Conservation (phyloP, 345 rosid genomes). For the Toxicodendron radicans region DNA sequence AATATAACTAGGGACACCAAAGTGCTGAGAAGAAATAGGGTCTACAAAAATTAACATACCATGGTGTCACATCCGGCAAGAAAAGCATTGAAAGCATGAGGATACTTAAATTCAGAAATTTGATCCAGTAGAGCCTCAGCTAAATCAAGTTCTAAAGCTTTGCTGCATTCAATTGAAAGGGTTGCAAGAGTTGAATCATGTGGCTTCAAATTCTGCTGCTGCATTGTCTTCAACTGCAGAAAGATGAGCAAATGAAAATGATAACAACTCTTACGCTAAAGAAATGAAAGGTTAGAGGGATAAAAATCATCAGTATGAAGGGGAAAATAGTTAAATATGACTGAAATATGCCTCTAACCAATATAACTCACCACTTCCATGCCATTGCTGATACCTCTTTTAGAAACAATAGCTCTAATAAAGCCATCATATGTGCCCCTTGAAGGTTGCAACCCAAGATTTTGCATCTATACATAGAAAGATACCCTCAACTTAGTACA, state of each 20-base stretch:
- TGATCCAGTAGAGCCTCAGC: conserved; percentile 73
- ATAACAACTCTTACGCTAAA: not conserved
- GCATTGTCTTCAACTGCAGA: conserved; percentile 70
- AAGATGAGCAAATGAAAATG: conserved; percentile 12
- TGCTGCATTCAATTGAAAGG: conserved; percentile 63
- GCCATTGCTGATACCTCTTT: conserved; percentile 48
- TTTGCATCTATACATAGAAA: conserved; percentile 60
- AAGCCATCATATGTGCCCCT: conserved; percentile 60
- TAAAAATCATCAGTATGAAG: not conserved
- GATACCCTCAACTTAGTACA: conserved; percentile 12
- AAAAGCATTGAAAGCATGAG: conserved; percentile 61
- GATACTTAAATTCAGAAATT: conserved; percentile 41
- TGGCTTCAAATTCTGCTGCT: conserved; percentile 63
- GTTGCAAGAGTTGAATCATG: conserved; percentile 58
- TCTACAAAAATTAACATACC: conserved; percentile 48
- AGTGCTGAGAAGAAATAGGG: not conserved
- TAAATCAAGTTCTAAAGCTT: conserved; percentile 64
- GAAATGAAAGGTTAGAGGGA: conserved; percentile 11
- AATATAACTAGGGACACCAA: not conserved
- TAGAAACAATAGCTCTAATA: conserved; percentile 56
- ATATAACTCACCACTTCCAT: conserved; percentile 53
- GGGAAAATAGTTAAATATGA: conserved; percentile 14
- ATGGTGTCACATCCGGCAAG: conserved; percentile 58
- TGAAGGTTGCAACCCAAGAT: conserved; percentile 71
- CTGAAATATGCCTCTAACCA: conserved; percentile 3